Evolutionary conservation across 2,329 filamentous ascomycete genomes (phyloP).

Genomic region (Curvularia sp.): DNA sequence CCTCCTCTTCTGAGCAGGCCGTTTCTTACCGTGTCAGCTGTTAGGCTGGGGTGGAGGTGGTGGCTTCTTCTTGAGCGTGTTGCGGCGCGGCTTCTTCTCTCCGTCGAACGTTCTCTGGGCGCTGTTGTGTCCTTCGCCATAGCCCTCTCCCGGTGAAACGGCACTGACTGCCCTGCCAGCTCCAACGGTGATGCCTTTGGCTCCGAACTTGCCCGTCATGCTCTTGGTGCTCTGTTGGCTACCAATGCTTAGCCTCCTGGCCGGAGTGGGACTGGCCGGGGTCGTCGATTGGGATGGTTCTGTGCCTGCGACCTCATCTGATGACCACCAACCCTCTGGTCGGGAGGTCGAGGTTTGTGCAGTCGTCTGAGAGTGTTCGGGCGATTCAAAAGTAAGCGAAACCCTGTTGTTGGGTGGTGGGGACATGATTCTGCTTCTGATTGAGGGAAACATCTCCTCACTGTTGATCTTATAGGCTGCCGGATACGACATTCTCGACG

Average conservation of each 20-base stretch:
- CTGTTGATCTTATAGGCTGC: slow-evolving; percentile 12
- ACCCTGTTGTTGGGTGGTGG: slow-evolving; percentile 31
- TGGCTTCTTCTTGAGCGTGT: slow-evolving; percentile 15
- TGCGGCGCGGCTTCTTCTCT: slow-evolving; percentile 13
- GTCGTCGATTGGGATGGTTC: slow-evolving; percentile 34
- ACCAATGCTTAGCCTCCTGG: slow-evolving; percentile 33
- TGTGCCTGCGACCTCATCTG: slow-evolving; percentile 48
- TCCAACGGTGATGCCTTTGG: slow-evolving; percentile 46
- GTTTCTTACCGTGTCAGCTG: slow-evolving; percentile 5
- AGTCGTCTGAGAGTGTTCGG: slow-evolving; percentile 40
- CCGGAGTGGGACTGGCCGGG: slow-evolving; percentile 21
- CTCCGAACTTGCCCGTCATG: slow-evolving; percentile 36
- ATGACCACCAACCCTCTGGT: slow-evolving; percentile 52
- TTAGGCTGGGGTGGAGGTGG: slow-evolving; percentile 1
- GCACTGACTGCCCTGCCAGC: slow-evolving; percentile 44
- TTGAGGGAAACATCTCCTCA: slow-evolving; percentile 26
- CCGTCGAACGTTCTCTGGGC: slow-evolving; percentile 7
- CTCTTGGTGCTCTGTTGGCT: slow-evolving; percentile 37
- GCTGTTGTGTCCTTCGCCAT: slow-evolving; percentile 6
- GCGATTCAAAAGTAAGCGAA: slow-evolving; percentile 26
- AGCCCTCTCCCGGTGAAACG: slow-evolving; percentile 35
- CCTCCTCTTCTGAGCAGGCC: background rate
- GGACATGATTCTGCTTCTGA: slow-evolving; percentile 30
- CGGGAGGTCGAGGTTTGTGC: slow-evolving; percentile 41
- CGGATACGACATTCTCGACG: slow-evolving; percentile 16